These are phyloP conservation scores for Metschnikowia hibisci DNA, from an alignment of 805 yeast genomes.

Conservation along the genomic window DNA sequence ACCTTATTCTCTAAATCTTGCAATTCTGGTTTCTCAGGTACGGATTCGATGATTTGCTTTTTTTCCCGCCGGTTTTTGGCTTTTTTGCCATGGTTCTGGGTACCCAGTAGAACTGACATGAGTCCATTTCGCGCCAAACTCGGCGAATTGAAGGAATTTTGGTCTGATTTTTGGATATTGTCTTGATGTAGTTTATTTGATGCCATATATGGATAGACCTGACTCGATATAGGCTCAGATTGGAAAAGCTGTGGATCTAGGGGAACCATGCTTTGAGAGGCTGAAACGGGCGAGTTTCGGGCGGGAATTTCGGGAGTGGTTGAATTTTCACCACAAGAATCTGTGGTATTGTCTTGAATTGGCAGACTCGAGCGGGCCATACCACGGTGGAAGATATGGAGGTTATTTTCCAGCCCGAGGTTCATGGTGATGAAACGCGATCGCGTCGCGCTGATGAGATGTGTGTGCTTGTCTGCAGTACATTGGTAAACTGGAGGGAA, in stretches of 20 bases:
- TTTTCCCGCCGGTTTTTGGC: not conserved
- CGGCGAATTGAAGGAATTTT: not conserved
- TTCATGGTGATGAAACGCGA: constrained; percentile 2
- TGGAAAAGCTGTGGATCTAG: no score
- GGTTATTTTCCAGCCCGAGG: constrained; percentile 7
- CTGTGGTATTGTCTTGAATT: not conserved
- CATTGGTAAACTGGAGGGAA: no score
- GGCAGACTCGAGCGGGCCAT: not conserved
- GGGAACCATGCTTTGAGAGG: no score
- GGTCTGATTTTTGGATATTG: no score
- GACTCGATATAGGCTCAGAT: no score
- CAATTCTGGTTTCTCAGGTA: not conserved
- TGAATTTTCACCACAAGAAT: not conserved
- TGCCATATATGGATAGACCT: no score
- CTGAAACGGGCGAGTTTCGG: no score
- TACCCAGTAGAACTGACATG: constrained; percentile 18
- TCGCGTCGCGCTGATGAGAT: constrained; percentile 3
- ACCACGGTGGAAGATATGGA: not conserved
- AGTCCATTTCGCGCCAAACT: constrained; percentile 7
- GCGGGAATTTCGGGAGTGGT: no score
- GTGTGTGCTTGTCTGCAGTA: not conserved
- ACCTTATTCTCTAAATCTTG: constrained; percentile 11
- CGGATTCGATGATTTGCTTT: not conserved
- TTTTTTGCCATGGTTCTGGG: constrained; percentile 9
- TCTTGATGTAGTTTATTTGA: no score